Percentiles rank a stretch among this genome's conserved stretches.
phyloP scores from a whole-genome alignment of 352 stramenopile species.

The Phytophthora sansomeana region DNA sequence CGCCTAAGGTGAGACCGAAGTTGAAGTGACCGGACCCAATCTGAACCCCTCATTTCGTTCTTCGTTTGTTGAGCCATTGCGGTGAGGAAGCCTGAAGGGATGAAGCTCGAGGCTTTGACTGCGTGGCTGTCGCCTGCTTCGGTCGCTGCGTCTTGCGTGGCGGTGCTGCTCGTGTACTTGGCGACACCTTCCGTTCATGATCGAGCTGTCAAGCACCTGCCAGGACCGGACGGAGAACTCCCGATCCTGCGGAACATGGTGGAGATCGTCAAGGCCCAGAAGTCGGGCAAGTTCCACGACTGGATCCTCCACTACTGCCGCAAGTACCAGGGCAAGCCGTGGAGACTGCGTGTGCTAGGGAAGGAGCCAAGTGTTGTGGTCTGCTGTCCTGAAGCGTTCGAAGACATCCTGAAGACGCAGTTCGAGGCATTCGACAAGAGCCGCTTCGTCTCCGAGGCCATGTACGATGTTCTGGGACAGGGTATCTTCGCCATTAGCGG shows the following conservation, averaged over 20 bases:
- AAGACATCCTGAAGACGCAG: conserved; percentile 70
- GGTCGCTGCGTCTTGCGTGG: conserved; percentile 26
- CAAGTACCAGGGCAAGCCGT: conserved; percentile 49
- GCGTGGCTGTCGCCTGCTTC: conserved; percentile 21
- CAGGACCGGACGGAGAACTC: conserved; percentile 43
- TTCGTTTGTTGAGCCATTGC: background rate
- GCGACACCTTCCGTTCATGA: conserved; percentile 32
- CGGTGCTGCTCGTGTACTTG: conserved; percentile 44
- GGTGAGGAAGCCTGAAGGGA: background rate
- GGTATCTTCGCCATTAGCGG: conserved; percentile 84
- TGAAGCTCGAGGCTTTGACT: conserved; percentile 30
- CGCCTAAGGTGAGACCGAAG: conserved; percentile 5
- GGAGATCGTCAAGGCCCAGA: conserved; percentile 53
- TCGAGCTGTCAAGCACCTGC: conserved; percentile 44
- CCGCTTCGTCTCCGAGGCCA: conserved; percentile 37
- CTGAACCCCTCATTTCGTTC: background rate
- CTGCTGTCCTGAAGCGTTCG: conserved; percentile 51
- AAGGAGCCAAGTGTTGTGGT: conserved; percentile 52
- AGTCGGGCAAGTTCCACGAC: conserved; percentile 50
- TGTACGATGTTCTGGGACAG: conserved; percentile 76
- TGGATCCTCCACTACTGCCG: conserved; percentile 62
- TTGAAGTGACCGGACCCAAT: conserved; percentile 20
- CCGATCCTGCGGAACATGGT: conserved; percentile 61
- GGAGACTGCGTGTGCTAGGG: conserved; percentile 48
- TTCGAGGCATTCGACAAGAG: conserved; percentile 87